phyloP scores from a whole-genome alignment of 108 stramenopile genomes.

The Hondaea fermentalgiana region DNA sequence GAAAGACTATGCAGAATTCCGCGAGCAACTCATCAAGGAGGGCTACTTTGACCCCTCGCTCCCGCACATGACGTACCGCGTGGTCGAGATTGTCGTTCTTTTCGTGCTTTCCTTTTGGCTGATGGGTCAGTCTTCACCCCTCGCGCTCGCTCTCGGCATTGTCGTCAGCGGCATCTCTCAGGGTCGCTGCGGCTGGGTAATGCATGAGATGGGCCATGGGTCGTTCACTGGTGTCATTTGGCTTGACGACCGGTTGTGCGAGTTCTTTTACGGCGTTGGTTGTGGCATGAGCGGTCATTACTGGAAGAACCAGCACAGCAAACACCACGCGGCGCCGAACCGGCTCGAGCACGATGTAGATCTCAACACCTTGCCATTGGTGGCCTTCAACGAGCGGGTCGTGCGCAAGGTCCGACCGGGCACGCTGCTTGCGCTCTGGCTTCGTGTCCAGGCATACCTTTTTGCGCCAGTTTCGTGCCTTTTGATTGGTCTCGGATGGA shows the following conservation, averaged over 20 bases:
- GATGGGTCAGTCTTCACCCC: neutral
- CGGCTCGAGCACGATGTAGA: constrained; percentile 64
- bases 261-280: constrained; percentile 24
- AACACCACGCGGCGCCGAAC: constrained; percentile 97
- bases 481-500: constrained; percentile 26
- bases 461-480: constrained; percentile 22
- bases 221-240: constrained; percentile 21
- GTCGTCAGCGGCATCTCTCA: neutral
- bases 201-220: constrained; percentile 35
- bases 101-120: constrained; percentile 1
- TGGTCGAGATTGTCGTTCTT: constrained; percentile 13
- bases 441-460: constrained; percentile 2
- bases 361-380: constrained; percentile 96
- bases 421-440: constrained; percentile 4
- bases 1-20: neutral
- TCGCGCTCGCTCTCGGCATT: neutral
- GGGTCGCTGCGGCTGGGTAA: constrained; percentile 36
- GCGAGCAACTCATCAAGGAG: constrained; percentile 8
- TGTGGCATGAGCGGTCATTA: constrained; percentile 50
- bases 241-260: constrained; percentile 16
- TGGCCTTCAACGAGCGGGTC: constrained; percentile 83
- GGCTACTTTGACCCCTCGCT: constrained; percentile 18
- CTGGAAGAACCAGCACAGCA: constrained; percentile 79
- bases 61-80: constrained; percentile 8
- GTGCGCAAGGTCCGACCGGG: neutral